Evolutionary conservation across 2,329 filamentous ascomycete genomes (phyloP).

Genomic region (Delphinella strobiligena): DNA sequence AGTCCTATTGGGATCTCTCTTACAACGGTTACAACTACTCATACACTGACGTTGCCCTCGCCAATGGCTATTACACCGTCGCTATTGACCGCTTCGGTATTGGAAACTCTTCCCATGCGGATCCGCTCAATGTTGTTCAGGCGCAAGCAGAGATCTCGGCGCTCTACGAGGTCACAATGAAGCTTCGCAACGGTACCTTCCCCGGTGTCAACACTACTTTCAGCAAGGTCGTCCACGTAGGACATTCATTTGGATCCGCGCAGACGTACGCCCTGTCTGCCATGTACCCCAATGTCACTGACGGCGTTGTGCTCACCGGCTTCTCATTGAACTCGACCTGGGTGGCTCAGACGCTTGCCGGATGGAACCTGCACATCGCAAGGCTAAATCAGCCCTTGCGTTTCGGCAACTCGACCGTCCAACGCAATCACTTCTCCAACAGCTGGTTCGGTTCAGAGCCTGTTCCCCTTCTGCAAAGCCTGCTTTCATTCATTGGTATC

Average conservation of each 20-base stretch:
- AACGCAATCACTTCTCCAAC: neutral
- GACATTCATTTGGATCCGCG: conserved; percentile 23
- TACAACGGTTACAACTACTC: conserved; percentile 20
- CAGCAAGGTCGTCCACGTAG: conserved; percentile 26
- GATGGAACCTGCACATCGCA: conserved; percentile 20
- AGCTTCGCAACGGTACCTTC: conserved; percentile 20
- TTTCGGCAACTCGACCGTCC: conserved; percentile 15
- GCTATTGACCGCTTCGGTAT: conserved; percentile 32
- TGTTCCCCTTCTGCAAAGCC: conserved; percentile 34
- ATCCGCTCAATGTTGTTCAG: conserved; percentile 27
- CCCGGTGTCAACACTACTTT: conserved; percentile 16
- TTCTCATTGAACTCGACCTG: conserved; percentile 18
- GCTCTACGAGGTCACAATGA: conserved; percentile 20
- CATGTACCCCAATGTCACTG: conserved; percentile 39
- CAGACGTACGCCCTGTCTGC: conserved; percentile 42
- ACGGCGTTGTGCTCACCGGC: conserved; percentile 27
- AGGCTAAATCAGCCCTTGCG: conserved; percentile 16
- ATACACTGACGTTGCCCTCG: conserved; percentile 29
- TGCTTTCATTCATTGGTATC: conserved; percentile 20
- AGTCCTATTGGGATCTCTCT: conserved; percentile 24
- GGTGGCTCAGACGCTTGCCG: conserved; percentile 15
- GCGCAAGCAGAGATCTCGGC: conserved; percentile 26
- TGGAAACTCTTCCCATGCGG: conserved; percentile 25
- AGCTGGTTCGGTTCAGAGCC: conserved; percentile 16
- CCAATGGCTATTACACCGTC: conserved; percentile 27